phyloP scores from a whole-genome alignment of 495 filamentous ascomycete genomes.

The Neurospora terricola region DNA sequence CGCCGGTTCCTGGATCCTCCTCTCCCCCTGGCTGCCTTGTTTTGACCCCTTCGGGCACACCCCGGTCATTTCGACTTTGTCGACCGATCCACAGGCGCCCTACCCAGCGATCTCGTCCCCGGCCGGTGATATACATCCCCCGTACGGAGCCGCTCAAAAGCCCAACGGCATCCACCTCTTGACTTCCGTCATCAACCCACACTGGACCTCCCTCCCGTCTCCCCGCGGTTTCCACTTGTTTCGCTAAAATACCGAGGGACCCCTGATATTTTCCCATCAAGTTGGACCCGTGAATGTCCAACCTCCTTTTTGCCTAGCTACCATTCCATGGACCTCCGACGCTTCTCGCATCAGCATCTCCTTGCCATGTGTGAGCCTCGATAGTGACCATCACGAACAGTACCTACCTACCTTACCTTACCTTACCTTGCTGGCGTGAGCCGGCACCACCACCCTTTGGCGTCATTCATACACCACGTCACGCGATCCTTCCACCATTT shows the following conservation, averaged over 20 bases:
- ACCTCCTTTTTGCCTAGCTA: neutral
- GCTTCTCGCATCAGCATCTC: constrained; percentile 2
- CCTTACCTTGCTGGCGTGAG: constrained; percentile 3
- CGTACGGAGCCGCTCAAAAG: neutral
- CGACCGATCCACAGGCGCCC: constrained; percentile 8
- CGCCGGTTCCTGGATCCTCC: constrained; percentile 11
- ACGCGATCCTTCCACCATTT: neutral
- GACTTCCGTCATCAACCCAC: neutral
- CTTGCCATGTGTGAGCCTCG: constrained; percentile 24
- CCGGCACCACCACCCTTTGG: neutral
- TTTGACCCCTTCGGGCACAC: constrained; percentile 5
- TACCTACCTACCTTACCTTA: neutral
- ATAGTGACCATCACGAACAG: constrained; percentile 6
- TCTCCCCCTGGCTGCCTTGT: constrained; percentile 10
- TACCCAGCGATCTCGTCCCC: neutral
- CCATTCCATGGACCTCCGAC: constrained; percentile 19
- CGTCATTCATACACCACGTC: neutral
- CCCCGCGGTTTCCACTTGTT: neutral
- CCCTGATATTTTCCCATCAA: neutral
- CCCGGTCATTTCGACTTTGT: constrained; percentile 14
- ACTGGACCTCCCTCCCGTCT: neutral
- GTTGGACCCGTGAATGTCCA: constrained; percentile 6
- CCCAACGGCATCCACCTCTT: neutral
- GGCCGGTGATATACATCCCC: constrained; percentile 4
- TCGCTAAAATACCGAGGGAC: neutral